Evolutionary conservation across 108 stramenopile genomes (phyloP), one percentile per base, ranked within the genome.

Genomic region (Pseudonitzschia delicatissima): DNA sequence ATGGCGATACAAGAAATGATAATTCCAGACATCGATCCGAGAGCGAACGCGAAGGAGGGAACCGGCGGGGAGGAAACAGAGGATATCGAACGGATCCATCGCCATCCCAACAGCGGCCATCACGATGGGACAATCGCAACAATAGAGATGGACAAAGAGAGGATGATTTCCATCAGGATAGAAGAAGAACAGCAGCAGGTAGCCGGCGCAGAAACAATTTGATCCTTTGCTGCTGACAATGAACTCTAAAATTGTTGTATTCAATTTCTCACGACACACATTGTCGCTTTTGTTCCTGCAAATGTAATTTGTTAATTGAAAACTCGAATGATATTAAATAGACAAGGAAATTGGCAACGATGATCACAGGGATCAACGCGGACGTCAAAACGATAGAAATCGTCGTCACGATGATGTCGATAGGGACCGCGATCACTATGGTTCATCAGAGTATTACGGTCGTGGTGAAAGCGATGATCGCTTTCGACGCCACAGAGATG

Each of bases 71-170:
- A n/a, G 33, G 45, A 26, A 50, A 37, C 51, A 28, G 65, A 4
- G 48, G 51, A 12, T 62, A 62, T 39, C 50, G 34, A 33, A 35
- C 50, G 8, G 45, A 47, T 27, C 13, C 18, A 23, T 66, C 6
- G 6, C 20, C 7, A 45, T 45, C 47, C 4, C 26, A 64, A 37
- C 50, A 9, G 49, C 33, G 65, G 13, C 50, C 50, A 66, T 7
- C 33, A 66, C 35, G 55, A 35, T 18, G 32, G 12, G 15, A 35
- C n/a, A 28, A 57, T 31, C 13, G 15, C 33, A 0, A 57, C 55
- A 11, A 28, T 2, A 11, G 29, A 25, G 29, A 28, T 2, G n/a
- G 29, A 31, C 1, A 57, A 25, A 1, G 5, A 8, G 1, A 57
- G 3, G 32, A n/a, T n/a, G n/a, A n/a, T n/a, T n/a, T n/a, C n/a